Conservation (phyloP, 352 stramenopile species). For the Pythium folliculosum region DNA sequence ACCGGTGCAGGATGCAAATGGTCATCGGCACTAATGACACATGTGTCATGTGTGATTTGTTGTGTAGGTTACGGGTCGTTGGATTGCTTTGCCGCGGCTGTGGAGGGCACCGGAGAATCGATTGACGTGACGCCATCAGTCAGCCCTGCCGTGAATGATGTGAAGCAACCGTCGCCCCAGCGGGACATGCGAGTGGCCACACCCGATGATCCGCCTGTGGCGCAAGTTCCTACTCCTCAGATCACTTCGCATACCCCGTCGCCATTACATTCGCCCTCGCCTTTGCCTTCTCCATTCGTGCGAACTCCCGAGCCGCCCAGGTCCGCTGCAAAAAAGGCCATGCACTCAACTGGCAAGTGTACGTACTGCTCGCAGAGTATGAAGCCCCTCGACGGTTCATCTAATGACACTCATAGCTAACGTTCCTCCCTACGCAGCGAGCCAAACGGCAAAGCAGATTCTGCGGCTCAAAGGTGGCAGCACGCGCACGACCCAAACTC, state of each 20-base stretch:
- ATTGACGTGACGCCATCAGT: not conserved
- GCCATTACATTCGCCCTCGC: not conserved
- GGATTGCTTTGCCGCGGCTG: constrained; percentile 23
- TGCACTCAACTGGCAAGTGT: constrained; percentile 21
- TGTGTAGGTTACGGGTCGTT: constrained; percentile 21
- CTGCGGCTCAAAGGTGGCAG: not conserved
- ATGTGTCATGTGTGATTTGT: not conserved
- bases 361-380: constrained; percentile 2
- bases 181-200: too few relatives aligned
- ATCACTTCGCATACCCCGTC: not conserved
- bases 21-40: not conserved
- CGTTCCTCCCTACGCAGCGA: constrained; percentile 3
- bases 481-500: not conserved
- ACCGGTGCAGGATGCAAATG: too few relatives aligned
- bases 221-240: too few relatives aligned
- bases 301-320: not conserved
- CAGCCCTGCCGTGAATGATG: not conserved
- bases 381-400: too few relatives aligned
- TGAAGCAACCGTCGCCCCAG: not conserved
- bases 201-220: not conserved
- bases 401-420: too few relatives aligned
- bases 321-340: not conserved
- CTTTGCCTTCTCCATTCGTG: not conserved
- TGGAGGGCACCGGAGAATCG: constrained; percentile 16
- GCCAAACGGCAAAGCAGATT: constrained; percentile 22